Percentiles rank a stretch among this genome's conserved stretches.
Conservation (phyloP, 208 protist species). For the Leishmania lainsoni region DNA sequence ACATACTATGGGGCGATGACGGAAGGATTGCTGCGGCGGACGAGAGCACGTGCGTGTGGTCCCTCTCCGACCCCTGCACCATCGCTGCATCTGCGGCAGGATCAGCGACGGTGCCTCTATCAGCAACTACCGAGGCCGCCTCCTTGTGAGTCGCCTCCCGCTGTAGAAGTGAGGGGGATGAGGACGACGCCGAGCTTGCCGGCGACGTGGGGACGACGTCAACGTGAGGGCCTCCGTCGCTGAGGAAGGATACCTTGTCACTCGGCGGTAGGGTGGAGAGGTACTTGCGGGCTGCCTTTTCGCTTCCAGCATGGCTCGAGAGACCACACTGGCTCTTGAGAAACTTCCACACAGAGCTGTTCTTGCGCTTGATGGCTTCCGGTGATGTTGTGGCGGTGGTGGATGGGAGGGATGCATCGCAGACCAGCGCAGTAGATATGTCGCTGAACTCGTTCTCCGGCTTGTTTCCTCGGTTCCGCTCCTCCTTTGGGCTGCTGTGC, state of each 20-base stretch:
- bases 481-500: not conserved
- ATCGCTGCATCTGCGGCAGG: not conserved
- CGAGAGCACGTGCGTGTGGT: conserved; percentile 1
- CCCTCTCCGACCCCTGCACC: not conserved
- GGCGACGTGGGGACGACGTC: conserved; percentile 9
- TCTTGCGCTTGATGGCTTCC: not conserved
- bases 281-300: conserved; percentile 16
- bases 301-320: not conserved
- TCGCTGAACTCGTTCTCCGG: conserved; percentile 17
- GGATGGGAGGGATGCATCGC: not conserved
- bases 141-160: not conserved
- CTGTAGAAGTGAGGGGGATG: not conserved
- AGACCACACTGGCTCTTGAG: conserved; percentile 12
- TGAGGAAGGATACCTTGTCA: conserved; percentile 2
- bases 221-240: not conserved
- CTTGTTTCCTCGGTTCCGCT: not conserved
- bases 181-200: not conserved
- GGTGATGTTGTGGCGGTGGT: not conserved
- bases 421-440: conserved; percentile 5
- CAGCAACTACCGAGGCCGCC: not conserved
- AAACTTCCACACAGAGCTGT: conserved; percentile 11
- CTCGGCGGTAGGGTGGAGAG: conserved; percentile 11
- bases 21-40: not conserved
- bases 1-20: not conserved
- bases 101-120: not conserved